Conservation (phyloP, 23 red algal genomes). For the Chondrus crispus region DNA sequence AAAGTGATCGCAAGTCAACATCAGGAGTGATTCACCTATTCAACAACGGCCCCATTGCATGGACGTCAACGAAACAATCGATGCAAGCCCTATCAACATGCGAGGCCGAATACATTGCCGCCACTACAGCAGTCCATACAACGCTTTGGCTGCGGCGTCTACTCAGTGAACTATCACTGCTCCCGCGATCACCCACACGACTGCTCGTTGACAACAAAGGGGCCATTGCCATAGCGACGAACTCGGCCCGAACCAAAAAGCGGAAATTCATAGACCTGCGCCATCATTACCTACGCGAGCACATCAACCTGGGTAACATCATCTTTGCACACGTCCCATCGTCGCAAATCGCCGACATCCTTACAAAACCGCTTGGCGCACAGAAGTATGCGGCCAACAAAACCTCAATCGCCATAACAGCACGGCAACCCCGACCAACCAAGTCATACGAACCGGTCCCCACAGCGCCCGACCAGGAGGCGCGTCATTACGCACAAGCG, state of each 20-base stretch:
- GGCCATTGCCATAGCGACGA: neutral
- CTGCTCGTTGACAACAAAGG: neutral
- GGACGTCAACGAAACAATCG: neutral
- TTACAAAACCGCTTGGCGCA: neutral
- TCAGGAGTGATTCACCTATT: neutral
- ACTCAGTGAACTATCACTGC: neutral
- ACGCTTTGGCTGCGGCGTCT: neutral
- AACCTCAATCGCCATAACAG: neutral
- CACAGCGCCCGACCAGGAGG: no score
- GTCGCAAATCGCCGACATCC: neutral
- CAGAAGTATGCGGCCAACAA: neutral
- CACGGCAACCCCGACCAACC: no score
- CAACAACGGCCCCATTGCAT: neutral
- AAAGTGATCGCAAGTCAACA: neutral
- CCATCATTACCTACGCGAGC: neutral
- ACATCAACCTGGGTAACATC: neutral
- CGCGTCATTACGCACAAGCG: no score
- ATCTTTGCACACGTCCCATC: neutral
- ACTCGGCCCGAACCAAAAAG: neutral
- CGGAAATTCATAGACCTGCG: neutral
- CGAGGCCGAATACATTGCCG: neutral
- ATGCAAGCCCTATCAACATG: neutral
- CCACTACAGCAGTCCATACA: neutral
- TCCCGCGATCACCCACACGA: no score
- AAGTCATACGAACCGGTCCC: no score